Evolutionary conservation across 2,329 filamentous ascomycete genomes (phyloP).

Genomic region (Dothistroma pini): DNA sequence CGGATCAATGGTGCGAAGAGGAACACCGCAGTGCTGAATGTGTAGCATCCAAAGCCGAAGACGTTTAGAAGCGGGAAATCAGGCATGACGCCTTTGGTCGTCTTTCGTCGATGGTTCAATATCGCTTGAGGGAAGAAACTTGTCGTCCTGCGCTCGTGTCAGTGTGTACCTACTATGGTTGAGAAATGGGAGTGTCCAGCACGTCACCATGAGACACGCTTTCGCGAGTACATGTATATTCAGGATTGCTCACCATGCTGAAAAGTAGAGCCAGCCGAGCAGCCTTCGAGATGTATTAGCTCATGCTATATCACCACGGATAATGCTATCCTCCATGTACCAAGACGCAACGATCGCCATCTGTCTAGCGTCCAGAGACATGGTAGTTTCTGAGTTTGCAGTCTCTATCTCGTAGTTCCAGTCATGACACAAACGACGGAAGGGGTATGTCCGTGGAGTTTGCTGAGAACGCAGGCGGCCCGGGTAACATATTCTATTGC

Average conservation of each 20-base stretch:
- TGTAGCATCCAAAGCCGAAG: conserved; percentile 69
- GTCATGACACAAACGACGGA: neutral
- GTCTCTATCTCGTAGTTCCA: neutral
- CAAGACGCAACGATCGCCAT: conserved; percentile 16
- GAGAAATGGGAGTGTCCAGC: too few relatives aligned
- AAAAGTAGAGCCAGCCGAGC: conserved; percentile 32
- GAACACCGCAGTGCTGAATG: conserved; percentile 67
- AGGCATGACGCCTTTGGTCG: conserved; percentile 78
- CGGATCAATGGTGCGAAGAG: conserved; percentile 76
- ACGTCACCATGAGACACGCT: too few relatives aligned
- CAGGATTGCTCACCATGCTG: conserved; percentile 36
- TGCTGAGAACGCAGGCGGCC: neutral
- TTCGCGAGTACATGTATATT: too few relatives aligned
- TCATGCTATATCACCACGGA: neutral
- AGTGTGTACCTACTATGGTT: too few relatives aligned
- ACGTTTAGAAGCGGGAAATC: conserved; percentile 80
- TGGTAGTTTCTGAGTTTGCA: neutral
- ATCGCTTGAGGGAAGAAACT: conserved; percentile 92
- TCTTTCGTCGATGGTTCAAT: conserved; percentile 70
- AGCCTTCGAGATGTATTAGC: conserved; percentile 17
- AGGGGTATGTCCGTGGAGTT: neutral
- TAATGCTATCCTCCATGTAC: conserved; percentile 14
- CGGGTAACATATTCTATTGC: neutral
- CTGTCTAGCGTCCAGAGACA: neutral
- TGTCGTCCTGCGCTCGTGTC: conserved; percentile 51